Conservation (phyloP, 2,329 filamentous ascomycete species). For the Aureobasidium melanogenum region DNA sequence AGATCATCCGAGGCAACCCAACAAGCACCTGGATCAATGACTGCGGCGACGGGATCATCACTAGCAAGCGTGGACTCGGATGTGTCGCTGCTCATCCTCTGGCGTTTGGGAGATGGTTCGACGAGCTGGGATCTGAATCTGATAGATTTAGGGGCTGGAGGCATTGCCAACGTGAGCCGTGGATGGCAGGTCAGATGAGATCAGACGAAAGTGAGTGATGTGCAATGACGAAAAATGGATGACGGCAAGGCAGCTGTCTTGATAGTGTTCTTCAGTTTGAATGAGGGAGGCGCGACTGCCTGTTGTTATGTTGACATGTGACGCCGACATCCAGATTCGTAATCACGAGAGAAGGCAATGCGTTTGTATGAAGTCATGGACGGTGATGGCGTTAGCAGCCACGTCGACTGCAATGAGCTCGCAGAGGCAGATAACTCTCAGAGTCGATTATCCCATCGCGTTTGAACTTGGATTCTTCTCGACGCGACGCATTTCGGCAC, state of each 20-base stretch:
- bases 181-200: not conserved
- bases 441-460: no score
- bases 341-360: no score
- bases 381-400: no score
- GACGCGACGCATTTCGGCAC: no score
- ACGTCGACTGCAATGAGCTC: no score
- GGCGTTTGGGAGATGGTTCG: not conserved
- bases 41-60: not conserved
- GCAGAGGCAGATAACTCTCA: no score
- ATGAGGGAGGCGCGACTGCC: not conserved
- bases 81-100: not conserved
- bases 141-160: not conserved
- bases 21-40: not conserved
- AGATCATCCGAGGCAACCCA: not conserved
- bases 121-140: not conserved
- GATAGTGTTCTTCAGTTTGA: not conserved
- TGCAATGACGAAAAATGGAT: not conserved
- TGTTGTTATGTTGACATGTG: not conserved
- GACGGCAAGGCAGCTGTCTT: not conserved
- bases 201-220: not conserved
- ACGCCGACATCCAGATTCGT: not conserved
- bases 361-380: no score
- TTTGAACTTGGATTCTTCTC: no score
- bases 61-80: not conserved
- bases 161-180: not conserved